Evolutionary conservation across 805 yeast species (phyloP), one percentile per base, ranked within the genome.

Genomic region (Sungouiella thailandica): DNA sequence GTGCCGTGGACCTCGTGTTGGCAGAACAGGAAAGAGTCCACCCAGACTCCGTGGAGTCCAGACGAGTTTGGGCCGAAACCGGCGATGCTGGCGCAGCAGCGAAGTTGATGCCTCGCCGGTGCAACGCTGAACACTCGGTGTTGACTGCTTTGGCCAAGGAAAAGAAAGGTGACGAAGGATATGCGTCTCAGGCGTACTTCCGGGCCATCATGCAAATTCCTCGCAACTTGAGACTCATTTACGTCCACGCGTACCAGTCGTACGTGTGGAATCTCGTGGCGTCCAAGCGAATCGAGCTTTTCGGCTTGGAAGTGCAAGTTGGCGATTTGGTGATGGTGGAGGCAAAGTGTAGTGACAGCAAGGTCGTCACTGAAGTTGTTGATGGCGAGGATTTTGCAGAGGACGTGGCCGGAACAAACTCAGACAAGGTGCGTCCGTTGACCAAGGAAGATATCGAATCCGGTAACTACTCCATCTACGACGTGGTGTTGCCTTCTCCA

Each of bases 171-270:
- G 74, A 59, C 2, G 50, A 50, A 12, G 65, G 58, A 16, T 80
- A 66, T 48, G 53, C 70, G 13, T 56, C 61, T 3, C 67, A 70
- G 34, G 68, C 83, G n/a, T 85, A 79, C 55, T 78, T 85, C 51
- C 76, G 75, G 39, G 93, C 95, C 2, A 72, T 94, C 28, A 80
- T 83, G 82, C 76, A 87, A 37, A 83, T 93, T 45, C 97, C 98
- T 22, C 76, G 96, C 58, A 89, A 89, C 54, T 67, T 93, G 54
- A 72, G 96, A 55, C 76, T 89, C 38, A 90, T 93, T 94, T 93
- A 93, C 53, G 96, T 84, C 2, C 99, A 93, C 60, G 96, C 98
- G 3, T 94, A 94, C 57, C 98, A 93, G 62, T 86, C 96, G 43
- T 93, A 81, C 52, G 75, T 93, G 18, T 94, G 98, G 99, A 94